These are phyloP conservation scores for Rhododendron molle DNA, from an alignment of 148 eudicot species.

Conservation along the genomic window DNA sequence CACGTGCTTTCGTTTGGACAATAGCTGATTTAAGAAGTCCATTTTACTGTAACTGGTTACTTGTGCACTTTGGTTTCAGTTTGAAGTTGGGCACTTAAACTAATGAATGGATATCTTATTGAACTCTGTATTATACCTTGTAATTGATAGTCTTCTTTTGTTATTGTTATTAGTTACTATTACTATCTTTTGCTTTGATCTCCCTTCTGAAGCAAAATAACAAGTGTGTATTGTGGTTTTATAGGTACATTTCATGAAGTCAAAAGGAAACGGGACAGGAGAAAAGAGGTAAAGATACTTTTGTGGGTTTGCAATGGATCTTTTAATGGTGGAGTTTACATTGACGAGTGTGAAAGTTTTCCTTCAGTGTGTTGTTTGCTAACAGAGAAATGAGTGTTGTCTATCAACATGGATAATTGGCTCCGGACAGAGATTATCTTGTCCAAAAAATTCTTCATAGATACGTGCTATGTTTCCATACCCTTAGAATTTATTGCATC, in stretches of 20 bases:
- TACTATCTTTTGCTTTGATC: background rate
- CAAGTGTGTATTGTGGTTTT: slow-evolving; percentile 10
- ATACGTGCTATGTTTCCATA: background rate
- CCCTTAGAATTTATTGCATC: background rate
- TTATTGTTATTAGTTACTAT: background rate
- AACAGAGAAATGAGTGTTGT: background rate
- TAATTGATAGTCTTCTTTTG: background rate
- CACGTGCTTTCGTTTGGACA: background rate
- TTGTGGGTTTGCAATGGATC: slow-evolving; percentile 12
- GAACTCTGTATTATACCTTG: background rate
- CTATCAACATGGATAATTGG: background rate
- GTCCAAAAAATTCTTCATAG: background rate
- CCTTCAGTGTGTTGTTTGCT: background rate
- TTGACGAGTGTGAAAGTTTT: background rate
- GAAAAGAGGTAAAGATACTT: slow-evolving; percentile 40
- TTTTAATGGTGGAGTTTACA: background rate
- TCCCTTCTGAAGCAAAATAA: background rate
- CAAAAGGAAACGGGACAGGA: slow-evolving; percentile 52
- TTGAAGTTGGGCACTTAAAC: background rate
- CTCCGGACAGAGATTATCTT: background rate
- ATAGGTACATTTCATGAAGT: slow-evolving; percentile 75
- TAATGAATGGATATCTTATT: background rate
- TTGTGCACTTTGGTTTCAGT: background rate
- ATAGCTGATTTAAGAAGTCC: background rate
- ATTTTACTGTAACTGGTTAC: background rate